Percentiles rank a stretch among this genome's conserved stretches.
phyloP scores from a whole-genome alignment of 164 flowering plant species.

The Chloranthus sessilifolius region DNA sequence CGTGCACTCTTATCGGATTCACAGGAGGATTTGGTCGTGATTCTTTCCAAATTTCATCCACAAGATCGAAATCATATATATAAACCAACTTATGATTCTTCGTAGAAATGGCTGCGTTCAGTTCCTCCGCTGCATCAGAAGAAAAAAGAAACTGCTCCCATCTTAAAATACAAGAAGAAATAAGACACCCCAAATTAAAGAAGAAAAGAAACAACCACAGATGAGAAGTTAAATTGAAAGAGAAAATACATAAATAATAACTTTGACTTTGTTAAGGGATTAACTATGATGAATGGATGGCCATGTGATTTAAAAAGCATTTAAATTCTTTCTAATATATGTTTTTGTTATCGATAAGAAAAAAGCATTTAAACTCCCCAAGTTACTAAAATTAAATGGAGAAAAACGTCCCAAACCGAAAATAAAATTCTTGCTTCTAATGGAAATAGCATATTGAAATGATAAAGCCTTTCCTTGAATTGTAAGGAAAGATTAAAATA shows the following conservation, averaged over 20 bases:
- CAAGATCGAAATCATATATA: slow-evolving; percentile 63
- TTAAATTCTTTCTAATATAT: too few species aligned
- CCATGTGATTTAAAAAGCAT: too few species aligned
- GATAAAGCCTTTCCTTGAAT: too few species aligned
- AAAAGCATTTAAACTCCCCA: too few species aligned
- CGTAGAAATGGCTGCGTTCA: slow-evolving; percentile 58
- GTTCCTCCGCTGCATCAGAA: slow-evolving; percentile 84
- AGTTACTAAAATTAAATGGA: too few species aligned
- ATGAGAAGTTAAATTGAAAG: background rate
- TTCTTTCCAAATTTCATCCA: slow-evolving; percentile 90
- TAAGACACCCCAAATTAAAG: slow-evolving; percentile 22
- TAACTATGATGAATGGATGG: too few species aligned
- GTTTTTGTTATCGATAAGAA: too few species aligned
- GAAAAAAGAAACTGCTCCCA: slow-evolving; percentile 98
- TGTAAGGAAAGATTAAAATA: too few species aligned
- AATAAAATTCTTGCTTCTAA: too few species aligned
- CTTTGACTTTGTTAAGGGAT: background rate
- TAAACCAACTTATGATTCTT: slow-evolving; percentile 72
- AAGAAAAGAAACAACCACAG: background rate
- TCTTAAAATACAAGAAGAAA: slow-evolving; percentile 47
- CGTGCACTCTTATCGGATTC: slow-evolving; percentile 70
- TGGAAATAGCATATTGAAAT: too few species aligned
- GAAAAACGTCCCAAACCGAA: too few species aligned
- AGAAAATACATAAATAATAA: background rate
- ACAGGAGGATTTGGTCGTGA: slow-evolving; percentile 71